A percentile compares a stretch with the other conserved stretches of the same genome.
phyloP scores from a whole-genome alignment of 805 yeast species.

The Cyberlindnera samutprakarnensis region DNA sequence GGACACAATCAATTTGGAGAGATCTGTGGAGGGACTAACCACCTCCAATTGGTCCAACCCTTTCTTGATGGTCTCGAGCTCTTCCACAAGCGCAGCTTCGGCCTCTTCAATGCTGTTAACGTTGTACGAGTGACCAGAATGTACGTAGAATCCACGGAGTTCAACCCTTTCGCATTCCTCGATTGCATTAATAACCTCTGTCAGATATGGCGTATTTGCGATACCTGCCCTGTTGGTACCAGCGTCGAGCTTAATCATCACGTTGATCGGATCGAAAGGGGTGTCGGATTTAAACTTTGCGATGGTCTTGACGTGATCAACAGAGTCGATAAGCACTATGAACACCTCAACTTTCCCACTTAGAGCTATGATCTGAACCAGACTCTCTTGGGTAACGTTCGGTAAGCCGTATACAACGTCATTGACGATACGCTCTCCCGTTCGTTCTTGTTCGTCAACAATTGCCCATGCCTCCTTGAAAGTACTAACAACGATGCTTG shows the following conservation, averaged over 20 bases:
- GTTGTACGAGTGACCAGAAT: constrained; percentile 71
- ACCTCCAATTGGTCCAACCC: constrained; percentile 36
- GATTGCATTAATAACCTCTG: constrained; percentile 28
- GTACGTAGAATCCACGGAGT: constrained; percentile 66
- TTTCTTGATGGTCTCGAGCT: constrained; percentile 45
- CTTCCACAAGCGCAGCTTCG: constrained; percentile 40
- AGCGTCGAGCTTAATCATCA: constrained; percentile 62
- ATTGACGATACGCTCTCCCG: constrained; percentile 23
- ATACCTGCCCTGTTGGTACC: constrained; percentile 71
- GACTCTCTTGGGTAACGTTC: constrained; percentile 38
- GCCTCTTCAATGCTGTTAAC: constrained; percentile 40
- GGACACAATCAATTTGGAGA: constrained; percentile 41
- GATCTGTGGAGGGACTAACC: constrained; percentile 29
- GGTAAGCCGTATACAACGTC: constrained; percentile 58
- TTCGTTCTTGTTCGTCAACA: constrained; percentile 23
- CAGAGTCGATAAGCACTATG: constrained; percentile 54
- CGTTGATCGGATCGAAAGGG: constrained; percentile 41
- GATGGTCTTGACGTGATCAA: constrained; percentile 46
- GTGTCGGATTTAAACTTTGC: constrained; percentile 26
- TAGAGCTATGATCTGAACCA: constrained; percentile 40
- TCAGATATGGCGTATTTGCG: constrained; percentile 26
- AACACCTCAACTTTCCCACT: constrained; percentile 34
- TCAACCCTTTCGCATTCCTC: constrained; percentile 27
- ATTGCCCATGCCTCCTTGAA: constrained; percentile 57
- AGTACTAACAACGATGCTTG: constrained; percentile 60